Conservation (phyloP, 2,329 filamentous ascomycete genomes). For the Sarocladium strictum region DNA sequence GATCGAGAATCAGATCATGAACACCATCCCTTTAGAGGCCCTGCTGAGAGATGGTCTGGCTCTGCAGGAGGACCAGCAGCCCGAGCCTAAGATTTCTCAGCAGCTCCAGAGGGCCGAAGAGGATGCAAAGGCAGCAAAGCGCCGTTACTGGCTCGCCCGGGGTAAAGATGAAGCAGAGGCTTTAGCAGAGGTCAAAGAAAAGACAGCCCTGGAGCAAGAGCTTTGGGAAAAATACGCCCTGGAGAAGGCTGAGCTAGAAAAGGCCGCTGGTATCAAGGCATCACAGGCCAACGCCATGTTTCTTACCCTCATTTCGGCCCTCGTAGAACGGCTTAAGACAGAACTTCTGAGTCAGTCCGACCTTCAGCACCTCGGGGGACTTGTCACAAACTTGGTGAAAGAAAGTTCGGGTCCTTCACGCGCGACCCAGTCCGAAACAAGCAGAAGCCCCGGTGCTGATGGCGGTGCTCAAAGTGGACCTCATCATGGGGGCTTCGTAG, state of each 20-base stretch:
- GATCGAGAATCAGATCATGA: too few species aligned
- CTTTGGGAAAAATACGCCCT: neutral
- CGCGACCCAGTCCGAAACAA: too few species aligned
- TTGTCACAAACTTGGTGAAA: neutral
- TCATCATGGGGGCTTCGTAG: too few species aligned
- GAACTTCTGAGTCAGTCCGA: neutral
- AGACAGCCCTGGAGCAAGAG: neutral
- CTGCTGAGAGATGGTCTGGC: neutral
- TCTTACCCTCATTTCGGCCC: neutral
- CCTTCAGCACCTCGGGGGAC: neutral
- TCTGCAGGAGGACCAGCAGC: neutral
- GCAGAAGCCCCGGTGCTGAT: too few species aligned
- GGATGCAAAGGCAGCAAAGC: neutral
- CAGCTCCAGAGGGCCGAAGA: neutral
- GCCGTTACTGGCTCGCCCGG: neutral
- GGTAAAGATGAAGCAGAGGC: neutral
- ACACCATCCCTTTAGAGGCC: too few species aligned
- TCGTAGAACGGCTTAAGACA: neutral
- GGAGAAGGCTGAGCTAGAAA: neutral
- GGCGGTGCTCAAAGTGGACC: too few species aligned
- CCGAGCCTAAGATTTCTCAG: neutral
- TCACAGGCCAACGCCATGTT: neutral
- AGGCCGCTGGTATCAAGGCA: neutral
- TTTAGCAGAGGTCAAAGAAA: neutral
- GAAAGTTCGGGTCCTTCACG: too few species aligned